These are phyloP conservation scores for Eucalyptus pauciflora DNA, from an alignment of 345 rosid genomes.

Conservation along the genomic window DNA sequence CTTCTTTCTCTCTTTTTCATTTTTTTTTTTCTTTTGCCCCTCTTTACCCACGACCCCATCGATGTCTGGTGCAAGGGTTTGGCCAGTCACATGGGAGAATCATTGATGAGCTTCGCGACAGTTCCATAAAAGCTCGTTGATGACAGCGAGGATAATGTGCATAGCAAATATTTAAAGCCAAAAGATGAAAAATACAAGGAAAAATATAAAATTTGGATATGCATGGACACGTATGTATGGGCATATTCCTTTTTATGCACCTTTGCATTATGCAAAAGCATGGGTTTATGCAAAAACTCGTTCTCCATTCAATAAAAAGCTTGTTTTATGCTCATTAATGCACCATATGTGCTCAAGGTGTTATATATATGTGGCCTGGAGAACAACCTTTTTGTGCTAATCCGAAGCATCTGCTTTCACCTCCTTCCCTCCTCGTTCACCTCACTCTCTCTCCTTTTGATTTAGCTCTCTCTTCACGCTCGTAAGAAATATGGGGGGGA, in stretches of 20 bases:
- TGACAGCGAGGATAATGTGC: slow-evolving; percentile 19
- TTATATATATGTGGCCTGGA: background rate
- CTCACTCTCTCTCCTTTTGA: background rate
- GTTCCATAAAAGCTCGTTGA: slow-evolving; percentile 15
- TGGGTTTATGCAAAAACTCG: background rate
- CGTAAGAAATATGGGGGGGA: slow-evolving; percentile 9
- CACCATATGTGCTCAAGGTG: background rate
- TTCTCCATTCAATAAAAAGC: background rate
- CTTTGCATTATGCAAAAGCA: background rate
- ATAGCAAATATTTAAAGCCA: background rate
- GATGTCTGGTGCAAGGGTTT: background rate
- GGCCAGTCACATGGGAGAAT: slow-evolving; percentile 15
- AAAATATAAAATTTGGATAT: background rate
- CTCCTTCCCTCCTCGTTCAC: background rate
- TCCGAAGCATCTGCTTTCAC: background rate
- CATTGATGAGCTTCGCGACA: slow-evolving; percentile 44
- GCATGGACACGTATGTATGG: background rate
- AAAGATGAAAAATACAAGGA: background rate
- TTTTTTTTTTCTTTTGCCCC: background rate
- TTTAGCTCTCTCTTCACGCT: background rate
- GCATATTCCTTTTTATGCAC: background rate
- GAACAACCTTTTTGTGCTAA: background rate
- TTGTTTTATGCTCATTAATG: background rate
- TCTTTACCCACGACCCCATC: background rate
- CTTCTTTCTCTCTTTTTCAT: background rate